Percentiles rank a stretch among this genome's conserved stretches.
Conservation (phyloP, 495 filamentous ascomycete genomes). For the Tuber microsphaerosporum region DNA sequence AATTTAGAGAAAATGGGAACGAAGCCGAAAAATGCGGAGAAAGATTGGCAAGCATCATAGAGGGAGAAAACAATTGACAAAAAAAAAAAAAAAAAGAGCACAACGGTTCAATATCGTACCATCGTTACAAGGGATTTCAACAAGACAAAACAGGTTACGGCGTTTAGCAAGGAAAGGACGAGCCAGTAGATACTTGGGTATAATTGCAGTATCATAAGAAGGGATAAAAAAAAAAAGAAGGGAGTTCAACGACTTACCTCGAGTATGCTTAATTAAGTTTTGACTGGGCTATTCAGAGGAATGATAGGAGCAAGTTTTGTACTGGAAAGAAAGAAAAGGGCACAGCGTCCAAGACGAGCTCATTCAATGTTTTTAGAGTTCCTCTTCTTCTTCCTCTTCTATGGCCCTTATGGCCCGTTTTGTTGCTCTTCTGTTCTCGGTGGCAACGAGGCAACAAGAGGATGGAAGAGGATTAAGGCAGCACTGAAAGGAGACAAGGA, state of each 20-base stretch:
- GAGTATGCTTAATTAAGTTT: background rate
- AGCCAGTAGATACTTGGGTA: background rate
- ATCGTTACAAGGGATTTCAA: background rate
- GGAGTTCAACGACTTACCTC: background rate
- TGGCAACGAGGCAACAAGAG: background rate
- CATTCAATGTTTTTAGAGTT: background rate
- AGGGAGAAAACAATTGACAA: background rate
- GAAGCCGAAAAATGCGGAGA: background rate
- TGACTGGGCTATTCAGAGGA: background rate
- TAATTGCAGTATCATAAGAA: background rate
- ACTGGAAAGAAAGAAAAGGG: background rate
- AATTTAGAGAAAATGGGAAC: background rate
- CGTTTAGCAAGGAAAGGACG: background rate
- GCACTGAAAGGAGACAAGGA: constrained; percentile 38
- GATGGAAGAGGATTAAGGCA: constrained; percentile 19
- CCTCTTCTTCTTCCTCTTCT: background rate
- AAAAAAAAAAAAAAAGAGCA: background rate
- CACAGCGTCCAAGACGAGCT: background rate
- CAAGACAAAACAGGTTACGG: background rate
- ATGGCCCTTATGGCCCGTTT: background rate
- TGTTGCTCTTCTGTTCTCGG: constrained; percentile 4
- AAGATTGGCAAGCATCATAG: background rate
- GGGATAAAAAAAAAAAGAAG: background rate
- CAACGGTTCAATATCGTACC: background rate
- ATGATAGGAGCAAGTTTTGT: background rate